Evolutionary conservation across 2,329 filamentous ascomycete genomes (phyloP).

Genomic region (Fusarium dlaminii): DNA sequence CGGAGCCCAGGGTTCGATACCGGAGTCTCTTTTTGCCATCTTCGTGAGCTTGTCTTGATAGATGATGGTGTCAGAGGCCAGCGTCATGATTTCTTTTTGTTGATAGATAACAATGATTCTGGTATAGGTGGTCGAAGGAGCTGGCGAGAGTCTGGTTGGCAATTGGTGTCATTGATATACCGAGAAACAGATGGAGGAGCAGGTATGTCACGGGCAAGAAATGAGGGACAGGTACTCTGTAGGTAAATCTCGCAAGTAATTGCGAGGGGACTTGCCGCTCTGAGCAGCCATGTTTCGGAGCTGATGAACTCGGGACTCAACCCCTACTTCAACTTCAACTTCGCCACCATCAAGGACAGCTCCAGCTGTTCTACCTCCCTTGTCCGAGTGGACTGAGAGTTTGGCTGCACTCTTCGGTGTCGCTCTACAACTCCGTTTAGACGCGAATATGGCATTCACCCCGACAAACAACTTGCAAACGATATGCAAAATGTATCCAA

Average conservation of each 20-base stretch:
- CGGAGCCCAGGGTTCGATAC: constrained; percentile 31
- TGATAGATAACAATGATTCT: background rate
- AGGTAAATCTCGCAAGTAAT: background rate
- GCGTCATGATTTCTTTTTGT: background rate
- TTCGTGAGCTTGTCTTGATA: background rate
- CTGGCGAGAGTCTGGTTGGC: background rate
- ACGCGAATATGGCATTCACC: background rate
- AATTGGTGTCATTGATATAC: background rate
- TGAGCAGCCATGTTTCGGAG: background rate
- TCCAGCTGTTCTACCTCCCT: background rate
- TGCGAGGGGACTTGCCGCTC: background rate
- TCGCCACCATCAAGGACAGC: background rate
- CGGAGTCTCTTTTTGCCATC: background rate
- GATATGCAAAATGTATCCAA: background rate
- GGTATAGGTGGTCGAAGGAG: background rate
- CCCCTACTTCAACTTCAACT: background rate
- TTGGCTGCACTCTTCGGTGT: background rate
- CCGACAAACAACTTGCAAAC: background rate
- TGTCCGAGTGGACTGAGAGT: background rate
- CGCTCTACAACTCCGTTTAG: background rate
- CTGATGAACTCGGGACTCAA: background rate
- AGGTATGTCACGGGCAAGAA: background rate
- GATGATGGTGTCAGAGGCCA: background rate
- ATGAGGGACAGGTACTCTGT: background rate
- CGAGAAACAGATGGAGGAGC: background rate